Evolutionary conservation across 345 rosid genomes (phyloP), one percentile per base, ranked within the genome.

Genomic region (Anastatica hierochuntica): DNA sequence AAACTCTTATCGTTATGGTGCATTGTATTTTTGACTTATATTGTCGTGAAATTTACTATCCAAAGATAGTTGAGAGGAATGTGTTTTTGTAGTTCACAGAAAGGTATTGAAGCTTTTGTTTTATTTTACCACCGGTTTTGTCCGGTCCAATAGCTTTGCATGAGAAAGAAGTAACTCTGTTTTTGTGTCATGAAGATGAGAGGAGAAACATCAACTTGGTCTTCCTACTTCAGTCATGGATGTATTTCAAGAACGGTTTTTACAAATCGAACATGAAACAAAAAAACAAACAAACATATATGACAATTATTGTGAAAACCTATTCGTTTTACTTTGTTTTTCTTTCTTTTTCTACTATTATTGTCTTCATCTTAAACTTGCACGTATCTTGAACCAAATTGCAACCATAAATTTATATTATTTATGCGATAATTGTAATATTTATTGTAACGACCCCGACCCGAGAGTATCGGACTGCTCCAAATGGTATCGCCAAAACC

Each of bases 91-190:
- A n/a, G n/a, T n/a, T n/a, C n/a, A n/a, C n/a, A n/a, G n/a, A n/a
- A n/a, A n/a, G n/a, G n/a, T n/a, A n/a, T n/a, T n/a, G n/a, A n/a
- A n/a, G n/a, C n/a, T n/a, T n/a, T n/a, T n/a, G n/a, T n/a, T n/a
- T n/a, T n/a, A n/a, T n/a, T n/a, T n/a, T n/a, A n/a, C n/a, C n/a
- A 73, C 90, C 97, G 8, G 56, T 77, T 45, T 48, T 83, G 29
- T 83, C 94, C 0, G 94, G 90, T 8, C 95, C 97, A 3, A 95
- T 85, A 42, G 84, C 84, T 4, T 69, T 85, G 74, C 97, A 95
- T 0, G 90, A 83, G 77, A 90, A 90, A 66, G 97, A 90, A 71
- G 94, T 83, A 42, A 77, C 74, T 43, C 71, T 83, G 74, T 83
- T 90, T 72, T 79, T 90, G 17, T 78, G 88, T 43, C 94, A 85